Percentiles rank a stretch among this genome's conserved stretches.
Conservation (phyloP, 805 yeast genomes). For the Ogataea ramenticola region DNA sequence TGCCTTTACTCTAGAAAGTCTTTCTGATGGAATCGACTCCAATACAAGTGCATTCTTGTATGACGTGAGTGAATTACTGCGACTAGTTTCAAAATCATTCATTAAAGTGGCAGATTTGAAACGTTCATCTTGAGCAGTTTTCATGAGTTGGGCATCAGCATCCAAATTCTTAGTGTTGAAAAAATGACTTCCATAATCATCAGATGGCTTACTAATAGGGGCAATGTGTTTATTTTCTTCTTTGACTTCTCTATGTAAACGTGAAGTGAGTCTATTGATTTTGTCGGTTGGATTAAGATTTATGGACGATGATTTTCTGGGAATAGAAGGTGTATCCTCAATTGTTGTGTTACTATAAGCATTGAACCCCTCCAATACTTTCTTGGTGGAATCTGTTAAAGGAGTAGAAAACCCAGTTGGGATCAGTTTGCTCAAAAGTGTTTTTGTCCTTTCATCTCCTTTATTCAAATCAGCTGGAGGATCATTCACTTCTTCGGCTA, state of each 20-base stretch:
- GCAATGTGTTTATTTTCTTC: neutral
- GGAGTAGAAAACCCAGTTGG: constrained; percentile 18
- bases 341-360: neutral
- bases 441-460: constrained; percentile 6
- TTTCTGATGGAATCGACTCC: neutral
- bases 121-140: constrained; percentile 4
- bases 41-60: constrained; percentile 1
- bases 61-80: neutral
- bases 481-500: neutral
- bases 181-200: constrained; percentile 23
- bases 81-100: neutral
- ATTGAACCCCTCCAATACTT: neutral
- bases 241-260: constrained; percentile 1
- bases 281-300: neutral
- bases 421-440: constrained; percentile 11
- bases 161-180: constrained; percentile 6
- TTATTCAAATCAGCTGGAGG: neutral
- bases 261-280: neutral
- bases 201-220: neutral
- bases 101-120: neutral
- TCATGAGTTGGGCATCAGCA: constrained; percentile 15
- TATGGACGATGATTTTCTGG: neutral
- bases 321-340: constrained; percentile 10
- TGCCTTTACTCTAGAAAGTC: neutral
- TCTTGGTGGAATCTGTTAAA: neutral